These are phyloP conservation scores for Hirschioporus abietinus DNA, from an alignment of 768 basidiomycete species.

Conservation along the genomic window DNA sequence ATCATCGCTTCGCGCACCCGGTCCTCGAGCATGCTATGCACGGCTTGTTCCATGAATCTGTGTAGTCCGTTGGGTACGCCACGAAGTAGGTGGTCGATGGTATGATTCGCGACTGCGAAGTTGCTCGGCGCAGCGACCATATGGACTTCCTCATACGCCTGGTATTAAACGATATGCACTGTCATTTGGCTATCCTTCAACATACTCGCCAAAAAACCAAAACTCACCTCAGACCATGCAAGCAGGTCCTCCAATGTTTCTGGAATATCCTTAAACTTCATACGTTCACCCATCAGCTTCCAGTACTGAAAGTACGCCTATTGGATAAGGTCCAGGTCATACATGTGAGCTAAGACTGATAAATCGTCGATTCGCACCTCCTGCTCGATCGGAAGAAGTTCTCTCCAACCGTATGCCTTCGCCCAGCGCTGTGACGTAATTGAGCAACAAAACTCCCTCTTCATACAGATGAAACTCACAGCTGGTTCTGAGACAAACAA, in stretches of 20 bases:
- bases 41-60: conserved; percentile 26
- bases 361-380: conserved; percentile 24
- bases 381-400: conserved; percentile 38
- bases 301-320: conserved; percentile 37
- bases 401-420: conserved; percentile 38
- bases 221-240: conserved; percentile 34
- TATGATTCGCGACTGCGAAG: conserved; percentile 32
- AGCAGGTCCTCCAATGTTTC: conserved; percentile 30
- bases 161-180: not conserved
- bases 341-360: not conserved
- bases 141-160: conserved; percentile 38
- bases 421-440: conserved; percentile 44
- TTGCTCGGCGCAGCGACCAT: conserved; percentile 41
- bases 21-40: conserved; percentile 36
- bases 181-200: not conserved
- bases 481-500: conserved; percentile 34
- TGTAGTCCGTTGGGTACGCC: conserved; percentile 36
- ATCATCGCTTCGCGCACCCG: conserved; percentile 42
- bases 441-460: no score
- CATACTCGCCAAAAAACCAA: not conserved
- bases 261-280: conserved; percentile 45
- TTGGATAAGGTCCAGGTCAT: not conserved
- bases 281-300: conserved; percentile 39
- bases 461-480: conserved; percentile 21
- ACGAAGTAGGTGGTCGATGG: conserved; percentile 36